A percentile compares a stretch with the other conserved stretches of the same genome.
phyloP scores from a whole-genome alignment of 2,329 filamentous ascomycete species.

The Endoconidiophora laricicola region DNA sequence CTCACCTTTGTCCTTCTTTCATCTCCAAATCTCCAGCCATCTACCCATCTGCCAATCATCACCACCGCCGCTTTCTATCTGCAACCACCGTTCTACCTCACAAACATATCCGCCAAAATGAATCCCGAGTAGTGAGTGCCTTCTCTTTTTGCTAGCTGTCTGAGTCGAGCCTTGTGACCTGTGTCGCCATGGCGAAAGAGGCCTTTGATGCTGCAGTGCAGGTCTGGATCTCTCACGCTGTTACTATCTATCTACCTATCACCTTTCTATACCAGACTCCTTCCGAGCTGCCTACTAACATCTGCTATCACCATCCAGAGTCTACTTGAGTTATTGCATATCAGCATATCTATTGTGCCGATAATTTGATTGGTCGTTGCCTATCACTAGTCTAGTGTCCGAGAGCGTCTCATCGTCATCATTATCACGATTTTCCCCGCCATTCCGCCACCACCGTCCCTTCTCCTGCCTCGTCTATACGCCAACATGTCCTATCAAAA shows the following conservation, averaged over 20 bases:
- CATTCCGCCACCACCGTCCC: neutral
- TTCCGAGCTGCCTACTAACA: neutral
- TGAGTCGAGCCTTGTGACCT: neutral
- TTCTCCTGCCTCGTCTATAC: neutral
- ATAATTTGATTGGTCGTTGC: no score
- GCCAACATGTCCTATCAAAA: neutral
- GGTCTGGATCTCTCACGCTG: neutral
- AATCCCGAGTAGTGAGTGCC: constrained; percentile 74
- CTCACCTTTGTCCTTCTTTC: constrained; percentile 1
- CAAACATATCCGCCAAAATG: constrained; percentile 40
- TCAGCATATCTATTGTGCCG: no score
- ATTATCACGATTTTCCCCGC: no score
- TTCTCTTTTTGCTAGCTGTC: neutral
- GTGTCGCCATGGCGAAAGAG: neutral
- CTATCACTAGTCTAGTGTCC: no score
- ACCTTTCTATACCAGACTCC: neutral
- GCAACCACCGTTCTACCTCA: neutral
- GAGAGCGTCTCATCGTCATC: no score
- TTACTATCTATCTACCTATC: neutral
- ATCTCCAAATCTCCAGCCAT: neutral
- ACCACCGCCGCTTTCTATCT: neutral
- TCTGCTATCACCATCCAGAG: no score
- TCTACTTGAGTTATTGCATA: no score
- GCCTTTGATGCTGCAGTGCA: constrained; percentile 11
- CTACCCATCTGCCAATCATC: neutral